Base-by-base conservation (phyloP, 1,284 basidiomycete genomes). In the Pyrrhoderma lamaoense region DNA sequence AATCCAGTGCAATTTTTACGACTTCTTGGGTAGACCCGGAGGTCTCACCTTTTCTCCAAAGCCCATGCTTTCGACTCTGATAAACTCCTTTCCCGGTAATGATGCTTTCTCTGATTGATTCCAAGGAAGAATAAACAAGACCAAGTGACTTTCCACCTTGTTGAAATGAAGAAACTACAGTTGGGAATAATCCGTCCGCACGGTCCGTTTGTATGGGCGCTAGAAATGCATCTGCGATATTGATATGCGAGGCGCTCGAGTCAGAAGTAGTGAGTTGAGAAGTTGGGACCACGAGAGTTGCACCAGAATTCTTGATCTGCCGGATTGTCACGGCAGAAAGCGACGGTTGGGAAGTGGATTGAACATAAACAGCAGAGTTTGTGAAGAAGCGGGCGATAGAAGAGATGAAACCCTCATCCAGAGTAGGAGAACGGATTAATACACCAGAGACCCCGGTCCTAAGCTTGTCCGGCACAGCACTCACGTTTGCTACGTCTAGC, bases 11-110 rank as follows among this genome's bases (percentile, higher is more conserved):
- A 58, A 99, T 88, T 59, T 79, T 75, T 16, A 93, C 74, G 49
- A 99, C 79, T 36, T 90, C 80, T 65, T 99, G 96, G 1, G 88
- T 93, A 8, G 94, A 87, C 21, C 96, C 96, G 18, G 89, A 93
- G 0, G 93, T 96, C 68, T 92, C 94, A 21, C 96, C 96, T 67
- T 99, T 99, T 56, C 89, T 77, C 96, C 96, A 99, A 16, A 99
- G 71, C 7, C 94, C 94, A 63, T 94, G 91, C 62, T 93, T 93
- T 57, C 96, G 85, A 16, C 93, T 97, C 65, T 98, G 93, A 68
- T 99, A 99, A 36, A 96, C 87, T 23, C 95, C 96, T 61, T 85
- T 87, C 31, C 93, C 92, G 1, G 92, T 88, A 45, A 81, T 59
- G 63, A 99, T 93, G 58, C 88, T 89, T 65, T 94, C 89, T 55